Evolutionary conservation across 345 rosid species (phyloP), one percentile per base, ranked within the genome.

Genomic region (Reutealis trisperma): DNA sequence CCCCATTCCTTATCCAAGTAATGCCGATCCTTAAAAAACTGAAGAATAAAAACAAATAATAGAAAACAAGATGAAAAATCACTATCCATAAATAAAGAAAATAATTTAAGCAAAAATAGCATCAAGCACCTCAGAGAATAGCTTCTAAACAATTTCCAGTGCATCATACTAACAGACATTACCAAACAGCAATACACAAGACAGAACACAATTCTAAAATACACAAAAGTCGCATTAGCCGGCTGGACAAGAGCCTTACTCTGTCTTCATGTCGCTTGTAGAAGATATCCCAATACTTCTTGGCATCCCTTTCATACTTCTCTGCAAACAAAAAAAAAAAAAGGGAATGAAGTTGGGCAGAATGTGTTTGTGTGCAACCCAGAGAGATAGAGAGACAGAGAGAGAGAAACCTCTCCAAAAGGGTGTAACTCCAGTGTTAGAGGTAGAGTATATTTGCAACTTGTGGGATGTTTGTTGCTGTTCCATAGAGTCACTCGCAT

Each of bases 1-100:
- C 92, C 91, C 97, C 98, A 94, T 84, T 94, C 98, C 88, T 94
- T 94, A 78, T 92, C 94, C 90, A 94, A 80, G 86, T 94, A 94
- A 82, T 92, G 98, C 70, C 97, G 90, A 81, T 94, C 98, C 81
- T 94, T 94, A 81, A 94, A 94, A 82, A 94, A 94, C 97, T 91
- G 84, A 78, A 42, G n/a, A 76, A 59, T 1, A 73, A 37, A 54
- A 83, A 41, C 4, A 24, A 64, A 65, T 9, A 70, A 19, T 63
- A 24, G 21, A 15, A 63, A 32, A 77, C 9, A 4, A 71, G 45
- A 49, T 37, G 24, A 67, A 75, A 8, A 58, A 78, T 65, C 2
- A 61, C 32, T 44, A 63, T 30, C 37, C 65, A 14, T 2, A 42
- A 37, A n/a, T 16, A 22, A 18, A 32, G 37, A 19, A 12, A 77